Percentiles rank a stretch among this genome's conserved stretches.
phyloP scores from a whole-genome alignment of 192 early-diverging fungal species.

The Backusella psychrophila region DNA sequence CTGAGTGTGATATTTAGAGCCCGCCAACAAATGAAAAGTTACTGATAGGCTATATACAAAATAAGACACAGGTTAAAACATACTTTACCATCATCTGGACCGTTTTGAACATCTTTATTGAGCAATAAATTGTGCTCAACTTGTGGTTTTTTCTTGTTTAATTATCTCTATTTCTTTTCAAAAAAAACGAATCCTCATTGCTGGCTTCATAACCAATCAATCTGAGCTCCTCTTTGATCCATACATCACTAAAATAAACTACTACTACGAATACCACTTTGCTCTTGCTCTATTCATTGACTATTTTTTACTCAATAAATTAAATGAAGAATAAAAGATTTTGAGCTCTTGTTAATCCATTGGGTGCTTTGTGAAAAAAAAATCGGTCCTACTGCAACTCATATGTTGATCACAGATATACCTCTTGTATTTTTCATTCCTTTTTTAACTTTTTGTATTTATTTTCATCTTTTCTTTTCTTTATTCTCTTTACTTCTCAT shows the following conservation, averaged over 20 bases:
- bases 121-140: background rate
- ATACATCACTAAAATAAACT: background rate
- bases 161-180: background rate
- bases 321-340: background rate
- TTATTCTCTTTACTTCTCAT: background rate
- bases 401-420: background rate
- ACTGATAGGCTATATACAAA: background rate
- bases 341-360: background rate
- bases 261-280: background rate
- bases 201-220: background rate
- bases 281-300: background rate
- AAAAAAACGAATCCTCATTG: background rate
- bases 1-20: slow-evolving; percentile 18
- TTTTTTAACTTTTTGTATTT: background rate
- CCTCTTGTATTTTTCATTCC: background rate
- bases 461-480: background rate
- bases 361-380: background rate
- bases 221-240: background rate
- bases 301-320: background rate
- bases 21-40: background rate
- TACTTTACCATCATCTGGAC: background rate
- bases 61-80: slow-evolving; percentile 22
- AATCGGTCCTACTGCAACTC: background rate
- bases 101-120: background rate
- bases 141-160: background rate